These are phyloP conservation scores for Dendrocalamus sinicus DNA, from an alignment of 176 grass and related monocot genomes.

Conservation along the genomic window DNA sequence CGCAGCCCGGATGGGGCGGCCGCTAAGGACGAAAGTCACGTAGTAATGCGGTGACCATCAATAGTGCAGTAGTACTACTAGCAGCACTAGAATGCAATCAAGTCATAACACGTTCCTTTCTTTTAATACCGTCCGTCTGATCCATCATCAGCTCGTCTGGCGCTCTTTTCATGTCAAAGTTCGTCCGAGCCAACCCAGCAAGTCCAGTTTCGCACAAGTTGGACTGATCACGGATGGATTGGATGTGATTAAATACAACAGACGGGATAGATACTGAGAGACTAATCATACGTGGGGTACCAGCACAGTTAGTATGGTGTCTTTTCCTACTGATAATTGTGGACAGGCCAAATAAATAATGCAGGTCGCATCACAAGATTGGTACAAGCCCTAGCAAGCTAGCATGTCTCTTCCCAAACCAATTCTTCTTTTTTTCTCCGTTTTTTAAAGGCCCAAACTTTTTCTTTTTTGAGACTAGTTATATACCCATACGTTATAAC, in stretches of 20 bases:
- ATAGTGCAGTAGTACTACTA: neutral
- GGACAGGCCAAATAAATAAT: neutral
- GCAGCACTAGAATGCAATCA: neutral
- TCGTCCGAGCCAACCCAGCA: neutral
- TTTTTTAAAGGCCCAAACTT: too few species aligned
- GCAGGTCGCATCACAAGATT: neutral
- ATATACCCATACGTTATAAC: too few species aligned
- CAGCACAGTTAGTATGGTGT: neutral
- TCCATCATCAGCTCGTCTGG: neutral
- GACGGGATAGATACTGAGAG: neutral
- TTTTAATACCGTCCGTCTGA: neutral
- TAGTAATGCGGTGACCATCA: constrained; percentile 4
- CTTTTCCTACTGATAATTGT: neutral
- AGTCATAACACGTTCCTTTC: neutral
- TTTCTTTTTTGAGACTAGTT: too few species aligned
- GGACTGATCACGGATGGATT: neutral
- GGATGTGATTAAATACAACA: neutral
- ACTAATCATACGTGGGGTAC: neutral
- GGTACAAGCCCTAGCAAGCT: neutral
- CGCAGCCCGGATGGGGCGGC: too few species aligned
- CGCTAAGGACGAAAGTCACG: neutral
- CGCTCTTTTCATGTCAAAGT: neutral
- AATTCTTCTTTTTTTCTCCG: neutral
- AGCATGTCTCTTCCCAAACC: neutral
- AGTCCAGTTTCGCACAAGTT: neutral